phyloP scores from a whole-genome alignment of 345 rosid species.

The Citrus unshiu region DNA sequence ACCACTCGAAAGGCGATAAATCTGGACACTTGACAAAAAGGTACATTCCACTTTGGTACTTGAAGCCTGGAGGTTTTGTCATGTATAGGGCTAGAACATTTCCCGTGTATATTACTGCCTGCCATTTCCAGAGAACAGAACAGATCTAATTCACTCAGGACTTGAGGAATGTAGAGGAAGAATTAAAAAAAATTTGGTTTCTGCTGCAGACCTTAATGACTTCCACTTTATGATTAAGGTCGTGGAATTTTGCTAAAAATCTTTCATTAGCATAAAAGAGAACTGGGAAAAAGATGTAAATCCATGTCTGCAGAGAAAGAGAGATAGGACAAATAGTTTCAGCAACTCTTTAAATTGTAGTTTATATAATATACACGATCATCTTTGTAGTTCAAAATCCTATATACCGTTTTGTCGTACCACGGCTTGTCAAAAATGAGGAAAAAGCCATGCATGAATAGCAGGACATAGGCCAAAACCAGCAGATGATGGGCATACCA shows the following conservation, averaged over 20 bases:
- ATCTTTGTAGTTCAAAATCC: background rate
- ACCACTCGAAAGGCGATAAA: slow-evolving; percentile 83
- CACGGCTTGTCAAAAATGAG: slow-evolving; percentile 65
- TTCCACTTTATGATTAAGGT: slow-evolving; percentile 54
- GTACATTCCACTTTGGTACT: slow-evolving; percentile 94
- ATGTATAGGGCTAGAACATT: slow-evolving; percentile 87
- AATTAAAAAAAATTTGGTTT: background rate
- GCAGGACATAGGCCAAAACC: slow-evolving; percentile 56
- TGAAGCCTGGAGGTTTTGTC: slow-evolving; percentile 78
- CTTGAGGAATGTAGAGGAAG: background rate
- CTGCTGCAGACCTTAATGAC: slow-evolving; percentile 63
- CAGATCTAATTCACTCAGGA: background rate
- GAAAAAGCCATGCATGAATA: slow-evolving; percentile 72
- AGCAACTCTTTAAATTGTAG: background rate
- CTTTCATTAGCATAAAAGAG: slow-evolving; percentile 62
- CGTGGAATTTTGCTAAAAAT: slow-evolving; percentile 42
- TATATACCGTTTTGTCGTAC: slow-evolving; percentile 67
- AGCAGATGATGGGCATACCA: slow-evolving; percentile 98
- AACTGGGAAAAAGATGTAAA: slow-evolving; percentile 61
- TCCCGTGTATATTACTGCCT: slow-evolving; percentile 90
- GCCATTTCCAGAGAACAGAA: slow-evolving; percentile 13
- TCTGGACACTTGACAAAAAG: slow-evolving; percentile 86
- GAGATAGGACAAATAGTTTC: background rate
- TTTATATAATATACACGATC: background rate
- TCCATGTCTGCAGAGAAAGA: slow-evolving; percentile 73